Percentiles rank a stretch among this genome's conserved stretches.
These are phyloP conservation scores for Cajanus cajan DNA, from an alignment of 306 rosid genomes.

Conservation along the genomic window DNA sequence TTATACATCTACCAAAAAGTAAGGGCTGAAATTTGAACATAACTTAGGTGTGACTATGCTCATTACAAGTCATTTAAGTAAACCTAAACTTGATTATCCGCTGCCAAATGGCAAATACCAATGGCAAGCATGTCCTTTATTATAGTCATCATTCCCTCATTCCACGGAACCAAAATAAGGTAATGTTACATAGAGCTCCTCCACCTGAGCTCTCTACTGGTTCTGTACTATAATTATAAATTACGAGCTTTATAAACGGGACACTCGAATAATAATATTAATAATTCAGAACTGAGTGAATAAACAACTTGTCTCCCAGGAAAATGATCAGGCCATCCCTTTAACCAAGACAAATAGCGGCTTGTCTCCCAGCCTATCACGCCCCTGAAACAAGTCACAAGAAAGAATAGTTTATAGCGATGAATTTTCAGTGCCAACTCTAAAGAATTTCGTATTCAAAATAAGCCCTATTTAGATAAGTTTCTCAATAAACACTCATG, in stretches of 20 bases:
- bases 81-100: conserved; percentile 20
- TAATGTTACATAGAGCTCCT: not conserved
- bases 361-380: conserved; percentile 65
- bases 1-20: not conserved
- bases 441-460: not conserved
- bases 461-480: not conserved
- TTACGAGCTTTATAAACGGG: not conserved
- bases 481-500: too few species aligned
- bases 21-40: not conserved
- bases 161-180: conserved; percentile 26
- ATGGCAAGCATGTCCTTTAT: conserved; percentile 28
- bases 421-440: not conserved
- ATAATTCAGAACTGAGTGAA: not conserved
- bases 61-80: not conserved
- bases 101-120: conserved; percentile 29
- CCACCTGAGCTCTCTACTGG: not conserved
- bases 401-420: conserved; percentile 13
- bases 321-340: conserved; percentile 43
- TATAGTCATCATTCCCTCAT: conserved; percentile 18
- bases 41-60: not conserved
- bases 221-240: conserved; percentile 6
- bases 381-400: conserved; percentile 64
- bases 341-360: conserved; percentile 72
- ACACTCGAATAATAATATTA: not conserved
- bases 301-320: conserved; percentile 12